Evolutionary conservation across 2,329 filamentous ascomycete species (phyloP).

Genomic region (Sporothrix luriei): DNA sequence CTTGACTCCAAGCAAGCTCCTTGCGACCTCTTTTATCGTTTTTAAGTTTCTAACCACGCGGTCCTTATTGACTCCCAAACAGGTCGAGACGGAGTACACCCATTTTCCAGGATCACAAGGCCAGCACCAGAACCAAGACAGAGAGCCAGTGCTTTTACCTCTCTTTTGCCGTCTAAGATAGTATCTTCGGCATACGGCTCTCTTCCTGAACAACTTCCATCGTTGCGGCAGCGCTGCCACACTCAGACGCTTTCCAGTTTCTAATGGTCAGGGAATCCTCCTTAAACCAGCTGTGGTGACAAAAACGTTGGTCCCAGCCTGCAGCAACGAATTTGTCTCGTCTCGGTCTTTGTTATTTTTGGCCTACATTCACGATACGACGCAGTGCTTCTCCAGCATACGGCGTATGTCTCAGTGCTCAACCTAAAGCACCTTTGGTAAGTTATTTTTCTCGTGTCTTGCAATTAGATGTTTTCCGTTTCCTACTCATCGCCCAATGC

Average conservation of each 20-base stretch:
- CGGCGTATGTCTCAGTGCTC: background rate
- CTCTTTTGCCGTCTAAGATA: background rate
- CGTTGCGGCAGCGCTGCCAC: background rate
- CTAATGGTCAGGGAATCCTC: background rate
- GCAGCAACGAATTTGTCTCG: slow-evolving; percentile 1
- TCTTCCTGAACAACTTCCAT: background rate
- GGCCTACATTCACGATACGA: background rate
- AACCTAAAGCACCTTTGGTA: slow-evolving; percentile 20
- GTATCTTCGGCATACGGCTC: background rate
- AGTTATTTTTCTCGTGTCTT: background rate
- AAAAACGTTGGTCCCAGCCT: background rate
- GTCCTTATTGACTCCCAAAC: background rate
- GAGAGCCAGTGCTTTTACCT: background rate
- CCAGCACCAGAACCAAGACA: background rate
- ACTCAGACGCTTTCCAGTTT: slow-evolving; percentile 12
- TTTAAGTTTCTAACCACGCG: too few relatives aligned
- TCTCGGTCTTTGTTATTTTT: background rate
- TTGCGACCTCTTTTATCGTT: background rate
- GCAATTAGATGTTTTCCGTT: background rate
- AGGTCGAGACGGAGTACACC: background rate
- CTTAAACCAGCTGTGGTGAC: background rate
- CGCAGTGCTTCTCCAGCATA: slow-evolving; percentile 3
- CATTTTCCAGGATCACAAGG: background rate
- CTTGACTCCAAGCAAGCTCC: background rate
- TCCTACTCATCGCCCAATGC: background rate